Percentiles rank a stretch among this genome's conserved stretches.
These are phyloP conservation scores for Pyracantha coccinea DNA, from an alignment of 331 rosid genomes.

Conservation along the genomic window DNA sequence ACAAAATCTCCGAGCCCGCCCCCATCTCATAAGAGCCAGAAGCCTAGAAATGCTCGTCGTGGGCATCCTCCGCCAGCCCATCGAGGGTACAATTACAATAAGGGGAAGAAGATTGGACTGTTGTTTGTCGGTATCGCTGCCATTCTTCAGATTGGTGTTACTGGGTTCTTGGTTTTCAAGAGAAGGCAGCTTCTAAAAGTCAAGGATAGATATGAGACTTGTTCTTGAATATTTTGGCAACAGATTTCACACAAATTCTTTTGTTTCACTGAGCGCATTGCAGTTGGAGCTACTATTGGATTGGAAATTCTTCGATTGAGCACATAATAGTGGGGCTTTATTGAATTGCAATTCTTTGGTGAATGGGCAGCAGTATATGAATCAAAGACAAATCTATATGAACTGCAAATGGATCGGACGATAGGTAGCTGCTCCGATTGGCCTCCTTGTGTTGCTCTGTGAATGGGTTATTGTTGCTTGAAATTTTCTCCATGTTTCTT, in stretches of 20 bases:
- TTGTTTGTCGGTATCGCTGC: constrained; percentile 59
- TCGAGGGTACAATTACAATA: constrained; percentile 16
- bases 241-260: constrained; percentile 25
- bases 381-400: constrained; percentile 12
- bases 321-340: not conserved
- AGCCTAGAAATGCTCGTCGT: not conserved
- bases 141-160: constrained; percentile 61
- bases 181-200: constrained; percentile 58
- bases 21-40: not conserved
- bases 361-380: constrained; percentile 7
- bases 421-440: constrained; percentile 6
- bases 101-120: constrained; percentile 69
- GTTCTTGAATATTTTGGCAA: constrained; percentile 16
- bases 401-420: constrained; percentile 4
- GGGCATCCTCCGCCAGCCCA: not conserved
- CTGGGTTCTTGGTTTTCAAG: constrained; percentile 65
- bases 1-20: not conserved
- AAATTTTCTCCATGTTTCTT: constrained; percentile 12
- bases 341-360: constrained; percentile 20
- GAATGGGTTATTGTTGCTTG: constrained; percentile 50
- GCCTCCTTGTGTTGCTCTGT: constrained; percentile 34
- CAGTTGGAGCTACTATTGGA: not conserved
- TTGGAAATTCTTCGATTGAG: constrained; percentile 24
- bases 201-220: constrained; percentile 33
- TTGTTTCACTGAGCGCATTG: constrained; percentile 17